Evolutionary conservation across 1,284 basidiomycete species (phyloP), one percentile per base, ranked within the genome.

Genomic region (Leccinum subrobustum): DNA sequence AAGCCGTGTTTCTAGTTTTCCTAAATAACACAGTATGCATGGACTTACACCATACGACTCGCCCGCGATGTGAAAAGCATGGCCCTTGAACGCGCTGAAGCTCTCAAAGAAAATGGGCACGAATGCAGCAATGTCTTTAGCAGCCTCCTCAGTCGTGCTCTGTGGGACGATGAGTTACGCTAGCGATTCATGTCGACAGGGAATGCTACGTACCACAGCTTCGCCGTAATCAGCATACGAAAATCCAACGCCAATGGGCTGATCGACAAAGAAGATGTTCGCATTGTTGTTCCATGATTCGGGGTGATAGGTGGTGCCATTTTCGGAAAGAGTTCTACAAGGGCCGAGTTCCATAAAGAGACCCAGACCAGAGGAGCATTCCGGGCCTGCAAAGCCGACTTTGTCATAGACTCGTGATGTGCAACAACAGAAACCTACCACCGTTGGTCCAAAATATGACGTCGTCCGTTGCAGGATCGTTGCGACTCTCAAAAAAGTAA

Each of bases 401-500:
- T 61, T 20, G 58, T 37, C 9, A 9, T 29, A 11, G 31, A 3
- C 8, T 25, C 18, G 2, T 29, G 14, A 60, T 81, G 77, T 76
- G 75, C 79, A 61, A 35, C 35, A 11, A 57, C 18, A 20, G 7
- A 27, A 9, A 67, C 74, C 83, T 27, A 72, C 67, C 67, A 29
- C 70, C 70, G 8, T 71, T 68, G 3, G 85, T 87, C 86, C 86
- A 89, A 61, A 87, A 80, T 33, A 88, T 79, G 5, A 91, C 80
- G 61, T 88, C 86, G 66, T 91, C 87, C 48, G 76, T 83, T 33
- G 80, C 78, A 1, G 90, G 90, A 63, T 89, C 78, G 60, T 76
- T 82, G 59, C 92, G 78, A 58, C 86, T 89, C 74, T 94, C 91
- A 75, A 95, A 94, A 73, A 93, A 94, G 79, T 91, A 94, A 78